These are phyloP conservation scores for Diaporthe longicolla DNA, from an alignment of 2,329 filamentous ascomycete genomes.

Conservation along the genomic window DNA sequence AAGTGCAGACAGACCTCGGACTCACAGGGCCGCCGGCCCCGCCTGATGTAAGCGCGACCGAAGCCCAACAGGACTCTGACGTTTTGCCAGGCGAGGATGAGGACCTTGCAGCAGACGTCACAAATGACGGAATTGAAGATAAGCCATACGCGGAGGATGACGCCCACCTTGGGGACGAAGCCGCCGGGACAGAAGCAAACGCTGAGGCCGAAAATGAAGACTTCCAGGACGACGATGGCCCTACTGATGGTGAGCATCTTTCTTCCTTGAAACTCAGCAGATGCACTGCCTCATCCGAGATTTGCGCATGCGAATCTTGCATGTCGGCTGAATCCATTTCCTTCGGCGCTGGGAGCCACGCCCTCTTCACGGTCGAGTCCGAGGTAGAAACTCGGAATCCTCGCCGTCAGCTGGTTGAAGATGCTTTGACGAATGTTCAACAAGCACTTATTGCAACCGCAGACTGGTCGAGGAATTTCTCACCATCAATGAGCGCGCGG, in stretches of 20 bases:
- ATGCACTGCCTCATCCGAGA: conserved; percentile 20
- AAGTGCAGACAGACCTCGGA: conserved; percentile 7
- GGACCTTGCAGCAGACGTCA: not conserved
- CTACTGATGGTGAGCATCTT: conserved; percentile 39
- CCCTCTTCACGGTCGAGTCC: not conserved
- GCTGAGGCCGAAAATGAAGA: conserved; percentile 16
- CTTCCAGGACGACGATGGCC: conserved; percentile 26
- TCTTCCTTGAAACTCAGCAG: conserved; percentile 14
- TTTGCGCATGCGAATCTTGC: conserved; percentile 37
- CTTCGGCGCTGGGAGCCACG: not conserved
- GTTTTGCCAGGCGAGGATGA: conserved; percentile 6
- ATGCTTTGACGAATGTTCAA: not conserved
- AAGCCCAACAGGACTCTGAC: not conserved
- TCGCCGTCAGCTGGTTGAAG: not conserved
- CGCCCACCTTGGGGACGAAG: not conserved
- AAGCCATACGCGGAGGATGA: not conserved
- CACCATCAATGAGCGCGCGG: not conserved
- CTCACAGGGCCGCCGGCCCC: not conserved
- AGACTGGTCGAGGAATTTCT: conserved; percentile 7
- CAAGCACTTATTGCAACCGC: not conserved
- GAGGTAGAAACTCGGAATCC: not conserved
- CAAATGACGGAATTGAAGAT: not conserved
- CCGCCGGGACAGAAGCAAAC: not conserved
- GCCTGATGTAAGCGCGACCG: not conserved
- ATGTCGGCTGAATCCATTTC: conserved; percentile 9